These are phyloP conservation scores for Gryganskiella cystojenkinii DNA, from an alignment of 192 early-diverging fungal species.

Conservation along the genomic window DNA sequence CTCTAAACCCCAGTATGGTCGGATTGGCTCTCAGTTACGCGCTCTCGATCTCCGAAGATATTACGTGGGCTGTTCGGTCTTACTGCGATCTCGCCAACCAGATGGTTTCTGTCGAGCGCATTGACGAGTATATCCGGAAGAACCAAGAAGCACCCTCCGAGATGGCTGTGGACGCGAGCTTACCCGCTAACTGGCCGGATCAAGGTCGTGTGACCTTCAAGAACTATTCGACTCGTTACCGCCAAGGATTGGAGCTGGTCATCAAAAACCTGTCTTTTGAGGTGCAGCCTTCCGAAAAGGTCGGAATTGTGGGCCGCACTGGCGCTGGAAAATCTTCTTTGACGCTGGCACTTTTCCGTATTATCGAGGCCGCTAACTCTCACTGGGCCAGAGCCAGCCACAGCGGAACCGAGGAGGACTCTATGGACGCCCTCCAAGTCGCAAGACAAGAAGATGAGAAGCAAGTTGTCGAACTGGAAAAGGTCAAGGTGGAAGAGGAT, in stretches of 20 bases:
- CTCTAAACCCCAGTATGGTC: slow-evolving; percentile 76
- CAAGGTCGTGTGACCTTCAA: slow-evolving; percentile 22
- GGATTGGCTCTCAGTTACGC: slow-evolving; percentile 74
- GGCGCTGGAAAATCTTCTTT: slow-evolving; percentile 81
- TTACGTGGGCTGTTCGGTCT: slow-evolving; percentile 86
- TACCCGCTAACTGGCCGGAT: slow-evolving; percentile 28
- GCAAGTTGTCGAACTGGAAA: slow-evolving; percentile 58
- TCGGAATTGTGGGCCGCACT: slow-evolving; percentile 54
- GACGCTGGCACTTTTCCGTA: slow-evolving; percentile 77
- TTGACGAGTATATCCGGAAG: slow-evolving; percentile 65
- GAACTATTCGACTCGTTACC: slow-evolving; percentile 32
- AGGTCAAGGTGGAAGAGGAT: slow-evolving; percentile 65
- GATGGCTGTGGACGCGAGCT: slow-evolving; percentile 64
- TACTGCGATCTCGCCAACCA: slow-evolving; percentile 83
- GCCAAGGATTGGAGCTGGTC: slow-evolving; percentile 58
- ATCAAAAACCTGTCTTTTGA: slow-evolving; percentile 62
- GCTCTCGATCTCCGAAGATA: slow-evolving; percentile 75
- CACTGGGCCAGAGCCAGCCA: slow-evolving; percentile 24
- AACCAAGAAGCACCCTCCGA: slow-evolving; percentile 60
- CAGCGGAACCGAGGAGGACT: slow-evolving; percentile 4
- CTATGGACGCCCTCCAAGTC: not conserved
- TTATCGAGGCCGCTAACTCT: slow-evolving; percentile 70
- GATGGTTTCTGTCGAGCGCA: slow-evolving; percentile 78
- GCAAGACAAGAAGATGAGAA: not conserved
- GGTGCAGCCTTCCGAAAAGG: slow-evolving; percentile 21